Percentiles rank a stretch among this genome's conserved stretches.
phyloP scores from a whole-genome alignment of 2,329 filamentous ascomycete genomes.

The Myriosclerotinia duriaeana region DNA sequence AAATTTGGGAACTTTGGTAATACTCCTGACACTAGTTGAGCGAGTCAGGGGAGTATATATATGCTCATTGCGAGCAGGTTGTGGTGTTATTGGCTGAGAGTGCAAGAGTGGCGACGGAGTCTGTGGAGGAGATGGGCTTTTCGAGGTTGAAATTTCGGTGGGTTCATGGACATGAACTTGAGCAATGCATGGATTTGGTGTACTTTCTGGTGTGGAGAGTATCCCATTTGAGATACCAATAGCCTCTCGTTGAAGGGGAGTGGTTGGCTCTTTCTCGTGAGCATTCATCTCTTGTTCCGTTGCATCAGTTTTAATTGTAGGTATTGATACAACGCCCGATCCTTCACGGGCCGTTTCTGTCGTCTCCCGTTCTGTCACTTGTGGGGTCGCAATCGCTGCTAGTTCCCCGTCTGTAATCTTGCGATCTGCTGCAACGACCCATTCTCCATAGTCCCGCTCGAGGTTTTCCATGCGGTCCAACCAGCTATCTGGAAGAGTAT shows the following conservation, averaged over 20 bases:
- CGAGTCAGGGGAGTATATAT: background rate
- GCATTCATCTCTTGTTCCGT: background rate
- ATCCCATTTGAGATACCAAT: background rate
- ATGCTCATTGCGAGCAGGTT: background rate
- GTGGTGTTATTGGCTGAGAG: background rate
- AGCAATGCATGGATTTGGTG: background rate
- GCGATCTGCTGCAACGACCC: constrained; percentile 75
- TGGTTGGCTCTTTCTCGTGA: background rate
- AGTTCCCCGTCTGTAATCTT: constrained; percentile 68
- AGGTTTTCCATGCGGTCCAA: constrained; percentile 80
- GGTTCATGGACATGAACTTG: background rate
- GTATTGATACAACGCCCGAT: background rate
- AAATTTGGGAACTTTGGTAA: constrained; percentile 18
- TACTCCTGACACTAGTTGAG: constrained; percentile 14
- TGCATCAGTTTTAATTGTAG: background rate
- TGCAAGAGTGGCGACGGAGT: constrained; percentile 8
- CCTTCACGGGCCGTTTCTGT: background rate
- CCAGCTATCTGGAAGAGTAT: constrained; percentile 84
- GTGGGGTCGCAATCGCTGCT: constrained; percentile 36
- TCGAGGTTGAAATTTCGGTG: background rate
- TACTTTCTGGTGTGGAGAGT: constrained; percentile 13
- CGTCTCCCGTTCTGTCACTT: constrained; percentile 37
- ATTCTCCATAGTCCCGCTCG: constrained; percentile 75
- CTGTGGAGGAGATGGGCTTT: constrained; percentile 21
- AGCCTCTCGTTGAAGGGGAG: background rate